Evolutionary conservation across 1,284 basidiomycete genomes (phyloP).

Genomic region (Schizophyllum amplum): DNA sequence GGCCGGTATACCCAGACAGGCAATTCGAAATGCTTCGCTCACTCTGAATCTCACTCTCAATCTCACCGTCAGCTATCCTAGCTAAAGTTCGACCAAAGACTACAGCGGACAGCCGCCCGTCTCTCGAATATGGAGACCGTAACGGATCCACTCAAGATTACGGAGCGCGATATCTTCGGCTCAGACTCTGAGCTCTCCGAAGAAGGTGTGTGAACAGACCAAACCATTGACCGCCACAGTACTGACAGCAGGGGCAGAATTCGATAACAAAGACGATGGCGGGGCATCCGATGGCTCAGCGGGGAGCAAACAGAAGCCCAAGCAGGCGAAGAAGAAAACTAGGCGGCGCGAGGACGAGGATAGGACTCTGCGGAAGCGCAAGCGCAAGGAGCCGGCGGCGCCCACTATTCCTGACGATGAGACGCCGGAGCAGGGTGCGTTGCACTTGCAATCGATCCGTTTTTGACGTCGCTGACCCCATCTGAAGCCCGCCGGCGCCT

Average conservation of each 20-base stretch:
- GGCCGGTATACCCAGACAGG: too few relatives aligned
- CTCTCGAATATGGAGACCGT: too few relatives aligned
- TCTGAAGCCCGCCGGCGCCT: conserved; percentile 49
- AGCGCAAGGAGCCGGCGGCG: conserved; percentile 45
- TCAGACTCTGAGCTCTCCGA: conserved; percentile 73
- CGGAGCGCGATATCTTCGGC: conserved; percentile 63
- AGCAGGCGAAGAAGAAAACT: conserved; percentile 28
- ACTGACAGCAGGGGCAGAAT: too few relatives aligned
- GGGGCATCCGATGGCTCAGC: conserved; percentile 57
- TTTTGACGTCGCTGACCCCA: conserved; percentile 1
- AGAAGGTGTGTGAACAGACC: conserved; percentile 35
- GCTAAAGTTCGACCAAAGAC: too few relatives aligned
- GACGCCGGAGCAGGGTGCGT: conserved; percentile 64
- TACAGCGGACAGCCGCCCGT: too few relatives aligned
- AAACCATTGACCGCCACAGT: too few relatives aligned
- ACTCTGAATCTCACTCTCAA: too few relatives aligned
- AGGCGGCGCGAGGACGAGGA: conserved; percentile 31
- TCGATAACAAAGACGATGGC: conserved; percentile 23
- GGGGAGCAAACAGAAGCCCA: conserved; percentile 22
- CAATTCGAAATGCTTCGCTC: too few relatives aligned
- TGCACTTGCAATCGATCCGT: background rate
- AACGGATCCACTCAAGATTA: too few relatives aligned
- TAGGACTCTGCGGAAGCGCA: conserved; percentile 35
- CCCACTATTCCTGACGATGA: conserved; percentile 50
- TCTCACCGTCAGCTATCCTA: too few relatives aligned